A percentile compares a stretch with the other conserved stretches of the same genome.
phyloP scores from a whole-genome alignment of 192 early-diverging fungal species.

The Lunasporangiospora selenospora region DNA sequence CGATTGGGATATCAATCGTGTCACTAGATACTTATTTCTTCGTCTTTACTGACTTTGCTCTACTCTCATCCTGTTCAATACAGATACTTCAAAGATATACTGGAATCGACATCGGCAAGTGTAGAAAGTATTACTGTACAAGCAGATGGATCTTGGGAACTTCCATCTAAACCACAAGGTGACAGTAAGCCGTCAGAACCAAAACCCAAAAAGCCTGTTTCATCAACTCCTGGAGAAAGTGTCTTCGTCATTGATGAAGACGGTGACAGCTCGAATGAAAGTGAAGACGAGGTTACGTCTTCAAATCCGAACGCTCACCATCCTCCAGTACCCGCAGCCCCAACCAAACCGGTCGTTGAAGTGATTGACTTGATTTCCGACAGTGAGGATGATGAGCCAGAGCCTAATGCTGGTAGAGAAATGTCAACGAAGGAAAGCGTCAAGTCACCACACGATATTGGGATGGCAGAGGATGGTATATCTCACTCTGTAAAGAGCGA shows the following conservation, averaged over 20 bases:
- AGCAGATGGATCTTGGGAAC: constrained; percentile 50
- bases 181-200: constrained; percentile 1
- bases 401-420: constrained; percentile 17
- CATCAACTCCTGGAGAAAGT: not conserved
- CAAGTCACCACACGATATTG: constrained; percentile 28
- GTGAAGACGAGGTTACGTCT: constrained; percentile 21
- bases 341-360: constrained; percentile 54
- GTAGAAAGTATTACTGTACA: constrained; percentile 54
- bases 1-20: constrained; percentile 48
- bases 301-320: not conserved
- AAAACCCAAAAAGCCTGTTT: constrained; percentile 22
- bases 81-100: constrained; percentile 53
- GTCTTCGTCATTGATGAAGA: constrained; percentile 46
- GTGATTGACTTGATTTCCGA: constrained; percentile 71
- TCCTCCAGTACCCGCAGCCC: not conserved
- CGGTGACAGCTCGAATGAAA: too few relatives aligned
- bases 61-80: not conserved
- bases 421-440: constrained; percentile 27
- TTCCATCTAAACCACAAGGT: constrained; percentile 17
- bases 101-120: constrained; percentile 36
- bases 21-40: constrained; percentile 28
- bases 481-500: constrained; percentile 38
- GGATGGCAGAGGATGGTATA: not conserved
- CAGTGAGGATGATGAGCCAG: constrained; percentile 51
- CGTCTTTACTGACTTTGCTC: not conserved